A percentile compares a stretch with the other conserved stretches of the same genome.
Conservation (phyloP, 164 flowering plant species). For the Nymphaea thermarum region DNA sequence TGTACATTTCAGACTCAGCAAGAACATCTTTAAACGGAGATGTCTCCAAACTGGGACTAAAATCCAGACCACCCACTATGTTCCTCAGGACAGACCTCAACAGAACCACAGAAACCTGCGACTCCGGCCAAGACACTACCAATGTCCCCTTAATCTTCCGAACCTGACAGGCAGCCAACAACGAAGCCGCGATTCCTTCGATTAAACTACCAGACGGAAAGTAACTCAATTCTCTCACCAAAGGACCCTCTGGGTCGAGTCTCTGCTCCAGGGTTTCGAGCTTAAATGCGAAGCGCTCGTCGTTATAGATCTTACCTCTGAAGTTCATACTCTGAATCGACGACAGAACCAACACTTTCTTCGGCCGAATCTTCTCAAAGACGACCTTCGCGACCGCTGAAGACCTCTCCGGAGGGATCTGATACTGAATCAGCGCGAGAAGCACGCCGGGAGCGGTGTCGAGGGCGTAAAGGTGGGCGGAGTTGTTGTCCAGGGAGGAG, state of each 20-base stretch:
- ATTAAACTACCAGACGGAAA: conserved; percentile 13
- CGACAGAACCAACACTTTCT: conserved; percentile 6
- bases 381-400: conserved; percentile 6
- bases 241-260: background rate
- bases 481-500: conserved; percentile 6
- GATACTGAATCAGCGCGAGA: conserved; percentile 5
- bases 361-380: conserved; percentile 3
- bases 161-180: conserved; percentile 9
- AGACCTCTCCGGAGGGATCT: conserved; percentile 6
- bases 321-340: conserved; percentile 10
- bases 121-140: conserved; percentile 11
- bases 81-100: conserved; percentile 5
- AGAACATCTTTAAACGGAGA: conserved; percentile 3
- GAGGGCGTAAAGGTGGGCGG: conserved; percentile 7
- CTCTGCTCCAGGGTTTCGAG: conserved; percentile 14
- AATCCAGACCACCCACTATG: background rate
- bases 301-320: conserved; percentile 7
- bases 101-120: conserved; percentile 3
- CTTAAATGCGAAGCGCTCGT: conserved; percentile 9
- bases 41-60: background rate
- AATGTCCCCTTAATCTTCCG: conserved; percentile 8
- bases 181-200: conserved; percentile 9
- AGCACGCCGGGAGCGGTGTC: conserved; percentile 2
- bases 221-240: conserved; percentile 2
- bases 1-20: conserved; percentile 7